These are phyloP conservation scores for Elsinoe arachidis DNA, from an alignment of 2,329 filamentous ascomycete species.

Conservation along the genomic window DNA sequence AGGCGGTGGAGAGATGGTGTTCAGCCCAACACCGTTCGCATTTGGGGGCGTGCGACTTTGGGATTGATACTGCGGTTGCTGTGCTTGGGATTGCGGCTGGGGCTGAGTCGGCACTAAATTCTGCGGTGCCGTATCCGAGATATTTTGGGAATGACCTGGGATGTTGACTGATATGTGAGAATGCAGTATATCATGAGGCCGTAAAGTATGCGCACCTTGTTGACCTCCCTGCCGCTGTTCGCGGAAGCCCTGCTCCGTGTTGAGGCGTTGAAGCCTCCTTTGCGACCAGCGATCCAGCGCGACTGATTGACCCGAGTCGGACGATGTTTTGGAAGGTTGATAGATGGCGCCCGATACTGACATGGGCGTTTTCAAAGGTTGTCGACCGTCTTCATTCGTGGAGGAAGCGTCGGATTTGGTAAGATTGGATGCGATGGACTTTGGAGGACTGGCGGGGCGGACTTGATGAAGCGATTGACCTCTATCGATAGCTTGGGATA, in stretches of 20 bases:
- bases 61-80: constrained; percentile 12
- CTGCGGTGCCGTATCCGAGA: constrained; percentile 9
- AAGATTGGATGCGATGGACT: background rate
- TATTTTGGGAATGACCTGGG: constrained; percentile 9
- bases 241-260: constrained; percentile 32
- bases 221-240: constrained; percentile 28
- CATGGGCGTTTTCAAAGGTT: constrained; percentile 8
- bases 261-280: constrained; percentile 30
- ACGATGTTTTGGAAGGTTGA: constrained; percentile 23
- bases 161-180: background rate
- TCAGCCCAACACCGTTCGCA: constrained; percentile 6
- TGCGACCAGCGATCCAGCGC: constrained; percentile 30
- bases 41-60: constrained; percentile 12
- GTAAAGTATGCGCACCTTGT: constrained; percentile 10
- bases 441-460: constrained; percentile 3
- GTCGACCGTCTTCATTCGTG: constrained; percentile 11
- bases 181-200: background rate
- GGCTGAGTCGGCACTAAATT: constrained; percentile 12
- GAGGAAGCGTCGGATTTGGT: constrained; percentile 5
- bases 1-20: constrained; percentile 9
- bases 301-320: constrained; percentile 24
- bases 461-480: constrained; percentile 4
- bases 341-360: constrained; percentile 5
- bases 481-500: constrained; percentile 7
- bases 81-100: constrained; percentile 14